Percentiles rank a stretch among this genome's conserved stretches.
phyloP scores from a whole-genome alignment of 768 basidiomycete genomes.

The Termitomyces sp. region DNA sequence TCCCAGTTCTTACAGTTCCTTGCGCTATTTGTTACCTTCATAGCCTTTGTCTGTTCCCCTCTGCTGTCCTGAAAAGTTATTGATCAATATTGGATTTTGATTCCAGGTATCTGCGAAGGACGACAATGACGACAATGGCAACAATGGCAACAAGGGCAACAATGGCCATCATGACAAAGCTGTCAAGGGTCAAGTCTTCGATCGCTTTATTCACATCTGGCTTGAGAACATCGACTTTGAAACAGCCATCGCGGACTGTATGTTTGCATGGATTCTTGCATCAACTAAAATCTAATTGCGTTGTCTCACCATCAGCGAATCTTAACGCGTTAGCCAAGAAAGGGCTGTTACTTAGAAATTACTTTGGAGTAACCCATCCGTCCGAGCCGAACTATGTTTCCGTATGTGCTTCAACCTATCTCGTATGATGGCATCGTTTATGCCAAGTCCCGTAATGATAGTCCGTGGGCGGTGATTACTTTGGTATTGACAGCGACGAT shows the following conservation, averaged over 20 bases:
- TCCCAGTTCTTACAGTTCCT: not conserved
- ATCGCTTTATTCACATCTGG: conserved; percentile 40
- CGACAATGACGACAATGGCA: not conserved
- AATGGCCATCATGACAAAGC: not conserved
- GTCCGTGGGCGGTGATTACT: conserved; percentile 14
- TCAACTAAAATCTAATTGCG: not conserved
- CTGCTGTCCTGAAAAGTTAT: not conserved
- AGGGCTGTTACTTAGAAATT: conserved; percentile 42
- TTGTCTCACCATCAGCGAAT: conserved; percentile 7
- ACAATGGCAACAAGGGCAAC: not conserved
- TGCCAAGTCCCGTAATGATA: not conserved
- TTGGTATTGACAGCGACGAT: conserved; percentile 38
- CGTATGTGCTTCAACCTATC: conserved; percentile 6
- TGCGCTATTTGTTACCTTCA: not conserved
- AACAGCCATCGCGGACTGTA: conserved; percentile 19
- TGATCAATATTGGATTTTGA: not conserved
- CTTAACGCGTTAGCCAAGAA: conserved; percentile 36
- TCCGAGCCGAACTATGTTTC: conserved; percentile 60
- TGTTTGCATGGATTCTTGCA: not conserved
- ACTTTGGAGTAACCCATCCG: conserved; percentile 48
- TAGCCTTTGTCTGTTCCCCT: not conserved
- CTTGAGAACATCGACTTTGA: conserved; percentile 57
- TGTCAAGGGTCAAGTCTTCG: conserved; percentile 22
- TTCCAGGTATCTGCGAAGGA: not conserved
- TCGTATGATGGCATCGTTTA: conserved; percentile 10